phyloP scores from a whole-genome alignment of 768 basidiomycete species.

The Trametes cubensis region DNA sequence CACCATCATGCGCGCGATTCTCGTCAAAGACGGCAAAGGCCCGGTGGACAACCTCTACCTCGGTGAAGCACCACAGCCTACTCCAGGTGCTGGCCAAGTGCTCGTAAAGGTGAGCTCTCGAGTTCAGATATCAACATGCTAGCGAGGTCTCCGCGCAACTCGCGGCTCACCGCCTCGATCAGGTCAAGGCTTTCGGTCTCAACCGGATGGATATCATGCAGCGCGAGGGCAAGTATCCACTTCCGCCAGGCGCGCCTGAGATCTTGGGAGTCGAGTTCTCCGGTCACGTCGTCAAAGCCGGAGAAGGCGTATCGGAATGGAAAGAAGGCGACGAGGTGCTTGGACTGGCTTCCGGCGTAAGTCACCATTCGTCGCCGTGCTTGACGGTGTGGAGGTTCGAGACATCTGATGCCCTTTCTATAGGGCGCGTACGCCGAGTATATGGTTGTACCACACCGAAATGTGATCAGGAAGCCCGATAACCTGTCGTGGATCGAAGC shows the following conservation, averaged over 20 bases:
- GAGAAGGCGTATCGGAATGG: slow-evolving; percentile 39
- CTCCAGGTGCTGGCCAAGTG: slow-evolving; percentile 59
- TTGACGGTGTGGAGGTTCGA: no score
- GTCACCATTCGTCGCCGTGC: slow-evolving; percentile 28
- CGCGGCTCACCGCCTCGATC: background rate
- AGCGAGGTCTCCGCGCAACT: no score
- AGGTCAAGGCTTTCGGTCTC: slow-evolving; percentile 85
- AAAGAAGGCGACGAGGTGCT: slow-evolving; percentile 81
- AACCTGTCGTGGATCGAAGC: slow-evolving; percentile 82
- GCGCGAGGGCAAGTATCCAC: slow-evolving; percentile 71
- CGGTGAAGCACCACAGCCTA: slow-evolving; percentile 69
- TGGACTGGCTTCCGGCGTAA: slow-evolving; percentile 79
- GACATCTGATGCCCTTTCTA: background rate
- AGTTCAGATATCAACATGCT: background rate
- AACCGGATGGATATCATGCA: slow-evolving; percentile 86
- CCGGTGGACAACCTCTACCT: slow-evolving; percentile 78
- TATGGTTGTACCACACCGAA: slow-evolving; percentile 63
- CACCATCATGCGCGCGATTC: slow-evolving; percentile 69
- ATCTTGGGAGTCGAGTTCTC: slow-evolving; percentile 91
- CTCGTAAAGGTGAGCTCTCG: slow-evolving; percentile 68
- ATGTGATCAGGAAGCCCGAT: slow-evolving; percentile 74
- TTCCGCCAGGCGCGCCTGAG: slow-evolving; percentile 72
- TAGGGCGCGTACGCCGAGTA: slow-evolving; percentile 94
- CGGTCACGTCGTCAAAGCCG: slow-evolving; percentile 53
- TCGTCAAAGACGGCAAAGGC: slow-evolving; percentile 76